These are phyloP conservation scores for Clonostachys sp. DNA, from an alignment of 2,329 filamentous ascomycete genomes.

Conservation along the genomic window DNA sequence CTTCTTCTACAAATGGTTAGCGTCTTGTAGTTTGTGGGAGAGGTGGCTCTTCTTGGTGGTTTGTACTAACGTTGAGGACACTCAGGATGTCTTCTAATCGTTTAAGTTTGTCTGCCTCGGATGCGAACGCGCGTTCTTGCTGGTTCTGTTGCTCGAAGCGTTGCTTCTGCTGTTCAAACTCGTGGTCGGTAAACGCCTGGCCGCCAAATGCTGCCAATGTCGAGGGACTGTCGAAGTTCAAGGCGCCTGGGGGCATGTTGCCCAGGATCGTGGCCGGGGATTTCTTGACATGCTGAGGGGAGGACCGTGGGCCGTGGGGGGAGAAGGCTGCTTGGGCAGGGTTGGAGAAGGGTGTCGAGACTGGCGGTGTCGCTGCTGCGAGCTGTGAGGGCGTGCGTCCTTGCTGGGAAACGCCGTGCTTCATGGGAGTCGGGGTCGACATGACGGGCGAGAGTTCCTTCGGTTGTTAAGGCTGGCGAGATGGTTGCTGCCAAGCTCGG, in stretches of 20 bases:
- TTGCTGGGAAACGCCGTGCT: conserved; percentile 35
- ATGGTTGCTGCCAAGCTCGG: no score
- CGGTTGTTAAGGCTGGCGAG: no score
- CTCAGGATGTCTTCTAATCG: conserved; percentile 47
- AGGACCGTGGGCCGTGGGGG: conserved; percentile 51
- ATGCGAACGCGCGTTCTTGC: neutral
- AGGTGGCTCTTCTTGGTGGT: no score
- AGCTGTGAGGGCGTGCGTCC: conserved; percentile 44
- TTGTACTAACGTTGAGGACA: conserved; percentile 38
- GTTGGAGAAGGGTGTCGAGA: conserved; percentile 62
- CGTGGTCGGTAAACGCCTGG: neutral
- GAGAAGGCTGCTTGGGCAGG: conserved; percentile 54
- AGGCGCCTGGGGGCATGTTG: conserved; percentile 35
- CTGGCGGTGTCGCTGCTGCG: conserved; percentile 59
- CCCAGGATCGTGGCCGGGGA: conserved; percentile 53
- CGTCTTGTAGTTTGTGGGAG: neutral
- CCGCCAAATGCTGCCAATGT: conserved; percentile 58
- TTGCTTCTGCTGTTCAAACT: neutral
- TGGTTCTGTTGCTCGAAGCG: neutral
- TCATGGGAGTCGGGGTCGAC: conserved; percentile 47
- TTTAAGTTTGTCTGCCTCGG: conserved; percentile 46
- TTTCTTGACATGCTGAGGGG: conserved; percentile 61
- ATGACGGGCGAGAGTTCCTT: conserved; percentile 16
- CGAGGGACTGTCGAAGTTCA: conserved; percentile 61
- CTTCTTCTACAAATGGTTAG: conserved; percentile 21